A percentile compares a stretch with the other conserved stretches of the same genome.
phyloP scores from a whole-genome alignment of 2,329 filamentous ascomycete species.

The Microsporum audouinii region DNA sequence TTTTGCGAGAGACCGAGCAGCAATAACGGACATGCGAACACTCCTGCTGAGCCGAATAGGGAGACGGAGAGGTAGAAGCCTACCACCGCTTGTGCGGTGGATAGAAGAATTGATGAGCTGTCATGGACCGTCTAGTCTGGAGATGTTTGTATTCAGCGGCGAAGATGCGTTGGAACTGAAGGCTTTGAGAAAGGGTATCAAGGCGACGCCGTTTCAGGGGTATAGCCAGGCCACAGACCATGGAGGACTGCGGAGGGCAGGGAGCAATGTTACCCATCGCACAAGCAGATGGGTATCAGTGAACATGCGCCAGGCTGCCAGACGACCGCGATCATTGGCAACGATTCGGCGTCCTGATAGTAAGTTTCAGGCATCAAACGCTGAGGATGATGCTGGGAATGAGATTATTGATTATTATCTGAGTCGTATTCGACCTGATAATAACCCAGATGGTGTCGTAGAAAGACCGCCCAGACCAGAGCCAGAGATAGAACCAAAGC shows the following conservation, averaged over 20 bases:
- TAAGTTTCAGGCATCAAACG: background rate
- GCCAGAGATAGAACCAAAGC: background rate
- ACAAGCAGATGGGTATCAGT: background rate
- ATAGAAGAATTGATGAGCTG: slow-evolving; percentile 22
- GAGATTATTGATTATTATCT: slow-evolving; percentile 9
- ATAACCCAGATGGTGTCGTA: background rate
- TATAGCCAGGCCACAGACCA: background rate
- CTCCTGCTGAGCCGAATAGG: slow-evolving; percentile 23
- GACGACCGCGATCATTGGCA: background rate
- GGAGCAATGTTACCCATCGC: background rate
- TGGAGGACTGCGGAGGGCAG: background rate
- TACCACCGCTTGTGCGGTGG: slow-evolving; percentile 21
- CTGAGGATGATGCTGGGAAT: background rate
- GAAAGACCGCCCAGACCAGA: background rate
- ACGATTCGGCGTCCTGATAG: background rate
- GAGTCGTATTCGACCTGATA: background rate
- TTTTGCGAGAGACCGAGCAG: slow-evolving; percentile 19
- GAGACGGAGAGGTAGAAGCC: slow-evolving; percentile 16
- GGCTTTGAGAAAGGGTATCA: slow-evolving; percentile 4
- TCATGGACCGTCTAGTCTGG: slow-evolving; percentile 2
- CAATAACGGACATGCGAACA: slow-evolving; percentile 23
- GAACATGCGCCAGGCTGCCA: background rate
- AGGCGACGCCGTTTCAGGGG: background rate
- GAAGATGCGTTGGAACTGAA: slow-evolving; percentile 4
- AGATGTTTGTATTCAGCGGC: slow-evolving; percentile 8